Conservation (phyloP, 2,329 filamentous ascomycete genomes). For the Domatiomyces catenatus region DNA sequence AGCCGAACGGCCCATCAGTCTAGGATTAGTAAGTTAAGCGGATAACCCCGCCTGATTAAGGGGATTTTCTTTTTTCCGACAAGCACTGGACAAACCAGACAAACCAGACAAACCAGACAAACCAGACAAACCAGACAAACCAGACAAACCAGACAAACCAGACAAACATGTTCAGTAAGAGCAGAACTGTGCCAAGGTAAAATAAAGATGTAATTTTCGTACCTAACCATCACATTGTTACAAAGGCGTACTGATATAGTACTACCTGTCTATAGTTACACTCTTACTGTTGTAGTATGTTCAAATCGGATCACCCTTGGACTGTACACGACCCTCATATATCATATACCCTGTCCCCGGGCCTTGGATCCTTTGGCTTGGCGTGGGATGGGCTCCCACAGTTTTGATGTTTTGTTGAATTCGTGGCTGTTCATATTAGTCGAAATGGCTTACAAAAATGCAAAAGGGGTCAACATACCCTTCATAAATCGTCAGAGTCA, state of each 20-base stretch:
- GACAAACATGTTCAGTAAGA: neutral
- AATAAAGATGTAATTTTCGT: neutral
- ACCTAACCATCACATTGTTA: too few relatives aligned
- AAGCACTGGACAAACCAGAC: too few relatives aligned
- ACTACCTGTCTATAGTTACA: too few relatives aligned
- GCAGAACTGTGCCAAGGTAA: too few relatives aligned
- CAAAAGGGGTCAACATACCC: conserved; percentile 18
- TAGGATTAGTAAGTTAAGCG: neutral
- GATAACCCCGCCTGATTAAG: neutral
- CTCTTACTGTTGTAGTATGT: too few relatives aligned
- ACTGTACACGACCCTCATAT: neutral
- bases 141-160: neutral
- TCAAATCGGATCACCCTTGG: neutral
- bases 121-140: too few relatives aligned
- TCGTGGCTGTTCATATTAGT: conserved; percentile 5
- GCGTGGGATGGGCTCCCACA: conserved; percentile 10
- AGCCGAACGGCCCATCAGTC: too few relatives aligned
- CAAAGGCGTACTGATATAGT: too few relatives aligned
- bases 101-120: too few relatives aligned
- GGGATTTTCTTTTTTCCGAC: too few relatives aligned
- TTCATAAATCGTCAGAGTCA: conserved; percentile 34
- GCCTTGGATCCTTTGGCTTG: neutral
- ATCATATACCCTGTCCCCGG: neutral
- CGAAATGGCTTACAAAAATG: neutral
- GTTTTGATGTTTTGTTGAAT: conserved; percentile 13